These are phyloP conservation scores for Colletotrichum scovillei DNA, from an alignment of 2,329 filamentous ascomycete genomes.

Conservation along the genomic window DNA sequence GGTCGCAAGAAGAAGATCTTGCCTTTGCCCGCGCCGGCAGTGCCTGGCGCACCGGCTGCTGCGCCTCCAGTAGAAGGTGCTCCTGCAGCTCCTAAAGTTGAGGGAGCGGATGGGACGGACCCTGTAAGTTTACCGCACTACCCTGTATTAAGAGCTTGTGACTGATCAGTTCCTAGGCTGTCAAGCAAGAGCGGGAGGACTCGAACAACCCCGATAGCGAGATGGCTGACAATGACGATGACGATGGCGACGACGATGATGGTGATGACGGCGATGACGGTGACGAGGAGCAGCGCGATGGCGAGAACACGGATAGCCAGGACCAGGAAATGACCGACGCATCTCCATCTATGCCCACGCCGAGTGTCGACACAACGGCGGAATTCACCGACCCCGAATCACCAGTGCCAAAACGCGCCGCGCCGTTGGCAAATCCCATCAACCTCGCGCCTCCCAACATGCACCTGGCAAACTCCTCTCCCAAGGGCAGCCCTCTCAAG, in stretches of 20 bases:
- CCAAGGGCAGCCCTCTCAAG: constrained; percentile 63
- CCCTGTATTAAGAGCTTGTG: constrained; percentile 11
- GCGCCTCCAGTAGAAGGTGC: constrained; percentile 46
- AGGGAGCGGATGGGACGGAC: constrained; percentile 27
- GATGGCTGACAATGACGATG: constrained; percentile 63
- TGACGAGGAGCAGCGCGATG: constrained; percentile 56
- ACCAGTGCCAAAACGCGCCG: constrained; percentile 7
- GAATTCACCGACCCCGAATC: constrained; percentile 36
- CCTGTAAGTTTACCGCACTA: constrained; percentile 22
- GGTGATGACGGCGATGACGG: constrained; percentile 61
- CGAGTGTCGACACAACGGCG: constrained; percentile 39
- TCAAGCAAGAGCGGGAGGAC: constrained; percentile 57
- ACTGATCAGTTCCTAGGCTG: constrained; percentile 44
- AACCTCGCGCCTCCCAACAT: constrained; percentile 44
- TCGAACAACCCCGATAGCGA: constrained; percentile 61
- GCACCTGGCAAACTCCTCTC: constrained; percentile 41
- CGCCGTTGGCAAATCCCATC: constrained; percentile 43
- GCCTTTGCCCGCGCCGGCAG: constrained; percentile 50
- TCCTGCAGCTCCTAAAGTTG: constrained; percentile 29
- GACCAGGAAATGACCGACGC: constrained; percentile 48
- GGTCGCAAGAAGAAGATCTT: constrained; percentile 82
- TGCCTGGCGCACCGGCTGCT: constrained; percentile 48
- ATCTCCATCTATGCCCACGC: constrained; percentile 42
- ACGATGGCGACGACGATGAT: constrained; percentile 59
- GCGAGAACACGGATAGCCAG: constrained; percentile 44